A percentile compares a stretch with the other conserved stretches of the same genome.
Conservation (phyloP, 108 stramenopile species). For the Pseudonitzschia multiseries region DNA sequence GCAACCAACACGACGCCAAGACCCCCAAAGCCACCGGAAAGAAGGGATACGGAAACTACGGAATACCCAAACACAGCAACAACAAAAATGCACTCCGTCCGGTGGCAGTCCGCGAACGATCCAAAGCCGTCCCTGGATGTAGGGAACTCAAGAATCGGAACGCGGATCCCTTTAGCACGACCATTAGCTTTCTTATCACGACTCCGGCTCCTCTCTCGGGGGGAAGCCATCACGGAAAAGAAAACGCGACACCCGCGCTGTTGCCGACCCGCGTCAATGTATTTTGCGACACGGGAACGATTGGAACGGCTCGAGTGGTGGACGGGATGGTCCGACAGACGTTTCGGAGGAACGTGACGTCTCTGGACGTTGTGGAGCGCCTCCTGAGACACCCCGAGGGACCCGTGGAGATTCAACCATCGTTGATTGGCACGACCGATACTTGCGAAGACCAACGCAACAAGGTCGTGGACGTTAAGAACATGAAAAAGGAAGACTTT, state of each 20-base stretch:
- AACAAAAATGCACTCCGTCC: slow-evolving; percentile 20
- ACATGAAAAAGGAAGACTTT: neutral
- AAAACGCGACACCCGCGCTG: neutral
- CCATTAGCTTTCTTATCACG: slow-evolving; percentile 41
- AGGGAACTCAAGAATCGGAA: slow-evolving; percentile 17
- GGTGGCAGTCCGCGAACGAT: slow-evolving; percentile 38
- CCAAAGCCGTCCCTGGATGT: slow-evolving; percentile 35
- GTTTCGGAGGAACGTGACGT: slow-evolving; percentile 51
- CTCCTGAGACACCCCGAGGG: slow-evolving; percentile 42
- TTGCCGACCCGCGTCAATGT: slow-evolving; percentile 59
- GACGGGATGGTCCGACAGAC: slow-evolving; percentile 43
- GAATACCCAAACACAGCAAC: neutral
- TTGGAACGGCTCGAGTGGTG: slow-evolving; percentile 55
- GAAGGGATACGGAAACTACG: neutral
- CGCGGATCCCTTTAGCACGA: slow-evolving; percentile 4
- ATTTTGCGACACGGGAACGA: slow-evolving; percentile 65
- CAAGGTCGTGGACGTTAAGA: neutral
- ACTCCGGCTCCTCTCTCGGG: neutral
- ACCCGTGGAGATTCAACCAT: slow-evolving; percentile 36
- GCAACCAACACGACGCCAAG: neutral
- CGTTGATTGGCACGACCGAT: slow-evolving; percentile 34
- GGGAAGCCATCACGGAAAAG: neutral
- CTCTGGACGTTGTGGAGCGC: slow-evolving; percentile 40
- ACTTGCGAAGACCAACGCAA: neutral
- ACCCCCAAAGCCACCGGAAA: neutral